Evolutionary conservation across 1,139 yeast genomes (phyloP), one percentile per base, ranked within the genome.

Genomic region (Blastobotrys persicus): DNA sequence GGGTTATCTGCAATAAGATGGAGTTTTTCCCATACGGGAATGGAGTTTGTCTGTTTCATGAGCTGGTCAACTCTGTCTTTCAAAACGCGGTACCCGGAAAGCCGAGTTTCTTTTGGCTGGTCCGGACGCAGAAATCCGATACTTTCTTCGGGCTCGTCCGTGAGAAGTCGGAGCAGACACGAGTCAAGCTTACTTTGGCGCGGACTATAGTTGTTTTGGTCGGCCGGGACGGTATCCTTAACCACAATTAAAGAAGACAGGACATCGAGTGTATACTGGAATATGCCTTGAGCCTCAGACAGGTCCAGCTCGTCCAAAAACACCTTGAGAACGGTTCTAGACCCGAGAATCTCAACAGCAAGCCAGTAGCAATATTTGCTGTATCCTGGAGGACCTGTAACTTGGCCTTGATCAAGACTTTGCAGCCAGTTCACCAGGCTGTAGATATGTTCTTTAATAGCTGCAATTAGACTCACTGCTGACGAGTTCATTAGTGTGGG

Each of bases 301-400:
- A 53, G 49, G 13, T 58, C 61, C 6, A 64, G 53, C 45, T 59
- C 63, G 28, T 59, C 64, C 11, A 64, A 50, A 26, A 64, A 40
- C 19, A 56, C 48, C 23, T 52, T 47, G 13, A 63, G 45, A 2
- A 62, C 62, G 6, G 49, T 49, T 87, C 73, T 78, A 74, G 80
- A 86, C 81, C 66, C 82, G 77, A 64, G 80, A 75, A 60, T 69
- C 59, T 61, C 65, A 55, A 67, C 66, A 54, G 57, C 77, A 67
- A 65, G 76, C 73, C 67, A 82, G 79, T 60, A 78, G 73, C 56
- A 77, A 68, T 77, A 84, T 78, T 64, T 86, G 17, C 51, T 53
- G 51, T 59, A 62, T 13, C 55, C 57, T 0, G 67, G 65, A 2
- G 65, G 65, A 3, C 63, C 61, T 4, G 55, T 44, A 35, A 50